phyloP scores from a whole-genome alignment of 164 flowering plant genomes.

The Vitis rupestris region DNA sequence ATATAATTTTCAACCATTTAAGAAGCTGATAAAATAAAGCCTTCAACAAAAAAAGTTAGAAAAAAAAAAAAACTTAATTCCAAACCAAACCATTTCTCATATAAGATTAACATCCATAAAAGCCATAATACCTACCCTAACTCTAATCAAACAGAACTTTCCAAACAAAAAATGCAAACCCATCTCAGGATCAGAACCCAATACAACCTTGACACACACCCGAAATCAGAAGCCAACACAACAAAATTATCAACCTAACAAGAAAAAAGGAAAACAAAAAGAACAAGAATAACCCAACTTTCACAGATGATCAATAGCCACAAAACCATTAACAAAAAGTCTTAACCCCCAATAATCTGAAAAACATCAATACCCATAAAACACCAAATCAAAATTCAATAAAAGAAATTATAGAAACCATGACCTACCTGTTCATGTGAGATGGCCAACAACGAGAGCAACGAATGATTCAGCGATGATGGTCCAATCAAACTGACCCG shows the following conservation, averaged over 20 bases:
- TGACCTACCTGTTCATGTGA: constrained; percentile 15
- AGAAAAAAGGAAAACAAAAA: neutral
- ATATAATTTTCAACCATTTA: too few species aligned
- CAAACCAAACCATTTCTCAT: too few species aligned
- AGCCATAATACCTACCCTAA: too few species aligned
- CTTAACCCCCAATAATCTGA: neutral
- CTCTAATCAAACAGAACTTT: too few species aligned
- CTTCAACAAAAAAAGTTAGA: too few species aligned
- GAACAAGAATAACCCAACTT: neutral
- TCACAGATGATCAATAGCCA: neutral
- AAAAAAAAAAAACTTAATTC: too few species aligned
- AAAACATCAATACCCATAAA: neutral
- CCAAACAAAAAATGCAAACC: too few species aligned
- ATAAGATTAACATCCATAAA: too few species aligned
- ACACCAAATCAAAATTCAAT: neutral
- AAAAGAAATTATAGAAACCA: neutral
- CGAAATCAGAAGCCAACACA: neutral
- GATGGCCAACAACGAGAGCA: neutral
- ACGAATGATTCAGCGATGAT: constrained; percentile 6
- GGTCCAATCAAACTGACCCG: constrained; percentile 16
- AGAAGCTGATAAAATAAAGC: too few species aligned
- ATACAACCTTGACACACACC: neutral
- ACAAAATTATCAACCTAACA: neutral
- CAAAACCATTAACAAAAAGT: neutral
- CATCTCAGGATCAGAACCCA: too few species aligned